Conservation (phyloP, 2,329 filamentous ascomycete species). For the Ophiostoma quercus region DNA sequence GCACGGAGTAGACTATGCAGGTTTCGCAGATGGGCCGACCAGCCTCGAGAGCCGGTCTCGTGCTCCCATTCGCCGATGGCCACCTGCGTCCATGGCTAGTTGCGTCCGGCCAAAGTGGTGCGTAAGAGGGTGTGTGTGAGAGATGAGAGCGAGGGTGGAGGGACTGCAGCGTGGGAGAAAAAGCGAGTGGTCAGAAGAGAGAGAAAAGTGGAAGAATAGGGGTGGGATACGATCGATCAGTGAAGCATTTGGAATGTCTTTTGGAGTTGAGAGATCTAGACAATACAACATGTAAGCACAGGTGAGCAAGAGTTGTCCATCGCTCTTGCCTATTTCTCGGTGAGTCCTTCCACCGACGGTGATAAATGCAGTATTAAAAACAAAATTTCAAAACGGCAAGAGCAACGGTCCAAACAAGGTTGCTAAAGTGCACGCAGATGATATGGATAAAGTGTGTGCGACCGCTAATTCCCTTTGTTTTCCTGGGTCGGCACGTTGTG, state of each 20-base stretch:
- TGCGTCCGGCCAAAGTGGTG: constrained; percentile 20
- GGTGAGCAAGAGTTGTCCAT: neutral
- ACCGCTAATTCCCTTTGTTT: neutral
- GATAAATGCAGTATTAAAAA: neutral
- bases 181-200: constrained; percentile 1
- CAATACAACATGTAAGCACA: neutral
- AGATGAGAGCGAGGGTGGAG: constrained; percentile 14
- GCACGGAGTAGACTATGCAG: constrained; percentile 21
- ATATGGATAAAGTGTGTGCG: constrained; percentile 7
- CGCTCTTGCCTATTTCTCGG: constrained; percentile 1
- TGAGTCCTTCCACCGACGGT: neutral
- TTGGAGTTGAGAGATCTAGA: neutral
- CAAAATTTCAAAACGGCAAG: neutral
- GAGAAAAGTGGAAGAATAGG: neutral
- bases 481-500: constrained; percentile 7
- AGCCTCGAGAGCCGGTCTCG: constrained; percentile 22
- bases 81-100: constrained; percentile 23
- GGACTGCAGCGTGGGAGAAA: constrained; percentile 16
- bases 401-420: neutral
- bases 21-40: constrained; percentile 21
- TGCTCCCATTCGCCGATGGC: constrained; percentile 23
- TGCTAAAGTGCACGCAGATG: constrained; percentile 1
- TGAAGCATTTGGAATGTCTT: neutral
- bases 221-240: neutral
- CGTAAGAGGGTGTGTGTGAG: constrained; percentile 19